Conservation (phyloP, 768 basidiomycete genomes). For the Cantharellus cinnabarinus region DNA sequence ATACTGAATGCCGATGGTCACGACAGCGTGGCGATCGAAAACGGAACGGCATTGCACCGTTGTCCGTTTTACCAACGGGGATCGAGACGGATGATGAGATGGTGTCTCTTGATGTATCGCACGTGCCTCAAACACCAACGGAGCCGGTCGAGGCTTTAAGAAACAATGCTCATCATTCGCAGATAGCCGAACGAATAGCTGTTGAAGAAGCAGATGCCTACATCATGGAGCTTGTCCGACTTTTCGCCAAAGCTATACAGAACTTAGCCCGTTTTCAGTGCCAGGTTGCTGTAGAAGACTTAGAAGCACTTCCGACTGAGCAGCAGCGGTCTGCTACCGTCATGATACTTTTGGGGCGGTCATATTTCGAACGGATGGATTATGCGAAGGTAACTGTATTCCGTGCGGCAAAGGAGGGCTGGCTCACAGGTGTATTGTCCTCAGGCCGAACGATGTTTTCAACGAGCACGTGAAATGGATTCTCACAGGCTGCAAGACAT, state of each 20-base stretch:
- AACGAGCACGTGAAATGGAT: constrained; percentile 56
- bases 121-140: background rate
- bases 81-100: background rate
- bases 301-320: constrained; percentile 52
- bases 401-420: constrained; percentile 9
- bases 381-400: constrained; percentile 45
- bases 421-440: background rate
- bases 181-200: constrained; percentile 41
- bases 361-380: constrained; percentile 76
- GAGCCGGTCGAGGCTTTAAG: constrained; percentile 10
- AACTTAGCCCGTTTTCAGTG: constrained; percentile 61
- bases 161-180: constrained; percentile 44
- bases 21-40: too few species aligned
- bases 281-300: constrained; percentile 46
- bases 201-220: constrained; percentile 60
- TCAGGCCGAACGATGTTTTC: constrained; percentile 82
- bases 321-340: constrained; percentile 63
- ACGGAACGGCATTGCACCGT: too few species aligned
- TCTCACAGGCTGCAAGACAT: constrained; percentile 84
- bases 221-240: constrained; percentile 60
- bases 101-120: background rate
- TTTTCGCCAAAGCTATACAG: constrained; percentile 62
- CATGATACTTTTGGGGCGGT: constrained; percentile 63
- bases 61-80: too few species aligned
- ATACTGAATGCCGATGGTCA: too few species aligned